Evolutionary conservation across 177 flowering plant species (phyloP).

Genomic region (Tripterygium wilfordii): DNA sequence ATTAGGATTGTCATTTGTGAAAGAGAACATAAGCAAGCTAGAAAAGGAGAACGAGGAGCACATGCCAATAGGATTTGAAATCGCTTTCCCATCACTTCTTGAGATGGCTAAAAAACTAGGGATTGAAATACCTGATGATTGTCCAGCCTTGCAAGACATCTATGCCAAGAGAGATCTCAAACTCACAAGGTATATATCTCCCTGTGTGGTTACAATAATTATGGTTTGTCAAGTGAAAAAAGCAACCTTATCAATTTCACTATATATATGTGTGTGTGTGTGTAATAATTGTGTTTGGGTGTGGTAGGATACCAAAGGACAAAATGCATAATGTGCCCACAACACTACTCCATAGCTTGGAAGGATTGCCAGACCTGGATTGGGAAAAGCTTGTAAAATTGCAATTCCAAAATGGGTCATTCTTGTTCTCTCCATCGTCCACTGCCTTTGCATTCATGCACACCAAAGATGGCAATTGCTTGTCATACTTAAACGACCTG

Average conservation of each 20-base stretch:
- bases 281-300: conserved; percentile 12
- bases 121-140: conserved; percentile 45
- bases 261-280: too few relatives aligned
- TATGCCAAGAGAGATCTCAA: conserved; percentile 54
- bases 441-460: conserved; percentile 90
- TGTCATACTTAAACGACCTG: conserved; percentile 41
- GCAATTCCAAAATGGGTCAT: conserved; percentile 79
- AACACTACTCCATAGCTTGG: conserved; percentile 88
- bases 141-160: conserved; percentile 51
- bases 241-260: too few relatives aligned
- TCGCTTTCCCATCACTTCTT: conserved; percentile 78
- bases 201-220: too few relatives aligned
- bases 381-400: conserved; percentile 83
- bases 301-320: conserved; percentile 79
- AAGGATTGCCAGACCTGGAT: conserved; percentile 76
- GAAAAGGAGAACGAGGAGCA: conserved; percentile 65
- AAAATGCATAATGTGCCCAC: conserved; percentile 79
- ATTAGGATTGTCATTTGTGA: conserved; percentile 54
- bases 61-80: conserved; percentile 91
- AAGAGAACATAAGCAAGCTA: conserved; percentile 53
- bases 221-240: not conserved
- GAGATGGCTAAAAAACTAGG: conserved; percentile 46
- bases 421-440: conserved; percentile 87
- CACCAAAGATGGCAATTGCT: conserved; percentile 64
- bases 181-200: conserved; percentile 43